Evolutionary conservation across 1,139 yeast species (phyloP).

Genomic region (Citeromyces hawaiiensis): DNA sequence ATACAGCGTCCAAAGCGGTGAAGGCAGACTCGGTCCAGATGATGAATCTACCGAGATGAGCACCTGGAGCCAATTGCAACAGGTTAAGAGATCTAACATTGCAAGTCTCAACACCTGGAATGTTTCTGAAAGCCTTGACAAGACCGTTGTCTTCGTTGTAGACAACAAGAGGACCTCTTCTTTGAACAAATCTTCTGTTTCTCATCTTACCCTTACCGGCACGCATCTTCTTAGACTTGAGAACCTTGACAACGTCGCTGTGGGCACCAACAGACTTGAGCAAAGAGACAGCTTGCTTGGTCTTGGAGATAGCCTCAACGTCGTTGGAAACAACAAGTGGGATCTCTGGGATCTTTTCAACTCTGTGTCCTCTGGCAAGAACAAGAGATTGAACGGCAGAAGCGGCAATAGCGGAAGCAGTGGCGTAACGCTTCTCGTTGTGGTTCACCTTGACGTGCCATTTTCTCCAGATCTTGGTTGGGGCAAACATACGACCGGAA

Average conservation of each 20-base stretch:
- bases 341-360: conserved; percentile 95
- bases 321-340: conserved; percentile 96
- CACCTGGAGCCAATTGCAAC: conserved; percentile 99
- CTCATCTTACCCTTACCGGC: conserved; percentile 99
- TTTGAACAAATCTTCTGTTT: conserved; percentile 99
- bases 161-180: conserved; percentile 99
- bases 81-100: conserved; percentile 88
- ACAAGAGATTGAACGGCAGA: conserved; percentile 97
- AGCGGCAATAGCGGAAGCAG: conserved; percentile 99
- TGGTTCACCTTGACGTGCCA: conserved; percentile 99
- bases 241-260: conserved; percentile 95
- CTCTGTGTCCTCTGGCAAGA: conserved; percentile 99
- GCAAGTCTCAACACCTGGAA: conserved; percentile 99
- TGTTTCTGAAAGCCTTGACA: conserved; percentile 97
- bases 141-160: conserved; percentile 97
- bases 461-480: conserved; percentile 99
- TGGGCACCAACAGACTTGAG: conserved; percentile 98
- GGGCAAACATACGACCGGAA: conserved; percentile 99
- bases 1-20: conserved; percentile 91
- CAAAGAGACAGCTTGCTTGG: conserved; percentile 98
- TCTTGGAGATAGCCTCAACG: conserved; percentile 85
- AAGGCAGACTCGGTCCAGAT: conserved; percentile 99
- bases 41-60: conserved; percentile 98
- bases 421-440: conserved; percentile 99
- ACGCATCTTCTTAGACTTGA: conserved; percentile 97